Base-by-base conservation (phyloP, 805 yeast genomes). In the Kregervanrija delftensis region DNA sequence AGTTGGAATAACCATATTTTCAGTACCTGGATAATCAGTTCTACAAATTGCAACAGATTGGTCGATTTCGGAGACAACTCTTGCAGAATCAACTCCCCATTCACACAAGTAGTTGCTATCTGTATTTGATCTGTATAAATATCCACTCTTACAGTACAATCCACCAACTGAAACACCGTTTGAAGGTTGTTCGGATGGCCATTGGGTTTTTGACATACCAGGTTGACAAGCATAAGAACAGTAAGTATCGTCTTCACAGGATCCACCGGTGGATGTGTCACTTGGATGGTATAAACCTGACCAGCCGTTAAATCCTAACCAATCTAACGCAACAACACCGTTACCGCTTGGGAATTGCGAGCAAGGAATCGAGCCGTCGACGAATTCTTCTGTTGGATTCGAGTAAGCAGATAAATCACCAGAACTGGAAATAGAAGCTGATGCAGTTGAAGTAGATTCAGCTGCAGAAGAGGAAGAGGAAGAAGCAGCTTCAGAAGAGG, bases 11-110 rank as follows among this genome's bases (percentile, higher is more conserved):
- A 74, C 81, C 89, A 82, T 82, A 68, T 81, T 82, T 71, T 82
- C 89, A 43, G 88, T 77, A 67, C 89, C 89, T 57, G 89, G 89
- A 68, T 82, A 82, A 65, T 82, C 89, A 50, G 89, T 82, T 72
- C 86, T 76, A 66, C 89, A 82, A 48, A 82, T 70, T 39, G 87
- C 81, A 50, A 83, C 81, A 38, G 69, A 67, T 48, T 76, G 60
- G 50, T 58, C 58, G 45, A 79, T 61, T 50, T 79, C 63, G 48
- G 78, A 73, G 37, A 67, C 72, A 46, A 79, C 83, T 42, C 58
- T 55, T 42, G 86, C 85, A 42, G 74, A 61, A 46, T 77, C 62
- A 37, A 60, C 64, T 53, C 83, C 88, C 81, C 83, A 76, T 62
- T 72, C 77, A 73, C 89, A 83, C 58, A 83, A 69, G 66, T 72